Conservation (phyloP, 257 asterid species). For the Echites panduratus region DNA sequence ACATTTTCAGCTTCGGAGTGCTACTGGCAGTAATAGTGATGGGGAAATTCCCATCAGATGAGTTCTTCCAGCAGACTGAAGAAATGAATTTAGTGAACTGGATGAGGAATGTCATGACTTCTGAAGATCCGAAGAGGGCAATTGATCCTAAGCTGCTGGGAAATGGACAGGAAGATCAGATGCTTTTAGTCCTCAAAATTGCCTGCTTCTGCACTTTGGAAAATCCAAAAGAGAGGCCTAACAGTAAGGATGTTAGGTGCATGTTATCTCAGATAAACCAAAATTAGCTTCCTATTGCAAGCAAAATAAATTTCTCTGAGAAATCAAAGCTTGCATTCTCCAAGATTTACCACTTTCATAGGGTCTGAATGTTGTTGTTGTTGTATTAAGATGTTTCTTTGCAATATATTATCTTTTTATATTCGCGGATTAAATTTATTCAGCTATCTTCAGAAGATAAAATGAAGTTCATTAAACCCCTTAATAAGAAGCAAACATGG, state of each 20-base stretch:
- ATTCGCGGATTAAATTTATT: not conserved
- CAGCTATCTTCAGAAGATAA: not conserved
- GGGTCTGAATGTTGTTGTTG: not conserved
- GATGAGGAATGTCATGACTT: slow-evolving; percentile 81
- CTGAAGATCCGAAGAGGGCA: slow-evolving; percentile 67
- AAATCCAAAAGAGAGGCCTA: slow-evolving; percentile 84
- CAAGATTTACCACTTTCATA: not conserved
- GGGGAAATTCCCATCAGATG: slow-evolving; percentile 78
- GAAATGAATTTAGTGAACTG: slow-evolving; percentile 72
- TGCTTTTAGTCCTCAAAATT: slow-evolving; percentile 77
- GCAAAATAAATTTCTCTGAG: not conserved
- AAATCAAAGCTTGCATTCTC: not conserved
- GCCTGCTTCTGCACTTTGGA: slow-evolving; percentile 80
- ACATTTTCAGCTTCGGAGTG: slow-evolving; percentile 77
- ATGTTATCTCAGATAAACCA: slow-evolving; percentile 75
- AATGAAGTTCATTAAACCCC: not conserved
- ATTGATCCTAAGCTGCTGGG: slow-evolving; percentile 53
- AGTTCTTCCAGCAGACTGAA: slow-evolving; percentile 58
- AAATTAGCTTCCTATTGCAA: slow-evolving; percentile 1
- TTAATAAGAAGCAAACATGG: not conserved
- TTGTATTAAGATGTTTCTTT: slow-evolving; percentile 4
- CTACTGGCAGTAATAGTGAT: slow-evolving; percentile 50
- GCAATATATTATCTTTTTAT: not conserved
- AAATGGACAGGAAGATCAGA: slow-evolving; percentile 72
- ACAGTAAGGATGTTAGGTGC: slow-evolving; percentile 58